phyloP scores from a whole-genome alignment of 805 yeast species.

The Ogataea corticis region DNA sequence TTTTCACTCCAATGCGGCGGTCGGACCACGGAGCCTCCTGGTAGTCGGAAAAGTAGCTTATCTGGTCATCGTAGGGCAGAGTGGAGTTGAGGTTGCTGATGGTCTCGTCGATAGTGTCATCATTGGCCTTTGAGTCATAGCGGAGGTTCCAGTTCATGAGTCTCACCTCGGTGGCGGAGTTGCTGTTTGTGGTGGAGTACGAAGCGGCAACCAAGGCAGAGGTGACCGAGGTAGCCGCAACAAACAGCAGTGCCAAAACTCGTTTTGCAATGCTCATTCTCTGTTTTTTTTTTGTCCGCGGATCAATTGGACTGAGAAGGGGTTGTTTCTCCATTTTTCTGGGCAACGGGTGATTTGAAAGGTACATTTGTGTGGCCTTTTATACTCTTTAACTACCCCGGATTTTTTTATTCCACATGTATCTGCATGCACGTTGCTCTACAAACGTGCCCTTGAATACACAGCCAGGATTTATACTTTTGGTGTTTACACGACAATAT shows the following conservation, averaged over 20 bases:
- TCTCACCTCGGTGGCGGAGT: slow-evolving; percentile 7
- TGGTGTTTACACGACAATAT: not conserved
- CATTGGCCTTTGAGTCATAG: slow-evolving; percentile 28
- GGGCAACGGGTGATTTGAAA: not conserved
- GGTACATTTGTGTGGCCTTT: not conserved
- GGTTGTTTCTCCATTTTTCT: slow-evolving; percentile 2
- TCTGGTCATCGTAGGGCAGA: slow-evolving; percentile 25
- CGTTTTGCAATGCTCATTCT: not conserved
- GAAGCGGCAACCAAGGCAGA: not conserved
- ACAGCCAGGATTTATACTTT: not conserved
- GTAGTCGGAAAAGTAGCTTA: slow-evolving; percentile 28
- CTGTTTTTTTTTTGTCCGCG: not conserved
- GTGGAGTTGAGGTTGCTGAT: slow-evolving; percentile 19
- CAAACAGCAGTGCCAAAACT: not conserved
- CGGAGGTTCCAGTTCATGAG: slow-evolving; percentile 34
- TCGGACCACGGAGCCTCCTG: slow-evolving; percentile 37
- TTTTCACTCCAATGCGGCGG: slow-evolving; percentile 36
- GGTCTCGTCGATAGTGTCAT: slow-evolving; percentile 23
- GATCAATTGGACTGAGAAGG: not conserved
- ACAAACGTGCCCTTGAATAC: not conserved
- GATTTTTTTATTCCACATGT: not conserved
- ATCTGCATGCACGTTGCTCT: not conserved
- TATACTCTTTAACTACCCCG: not conserved
- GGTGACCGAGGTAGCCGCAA: slow-evolving; percentile 1
- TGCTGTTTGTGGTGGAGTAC: not conserved